Conservation (phyloP, 1,284 basidiomycete genomes). For the Golubevia pallescens region DNA sequence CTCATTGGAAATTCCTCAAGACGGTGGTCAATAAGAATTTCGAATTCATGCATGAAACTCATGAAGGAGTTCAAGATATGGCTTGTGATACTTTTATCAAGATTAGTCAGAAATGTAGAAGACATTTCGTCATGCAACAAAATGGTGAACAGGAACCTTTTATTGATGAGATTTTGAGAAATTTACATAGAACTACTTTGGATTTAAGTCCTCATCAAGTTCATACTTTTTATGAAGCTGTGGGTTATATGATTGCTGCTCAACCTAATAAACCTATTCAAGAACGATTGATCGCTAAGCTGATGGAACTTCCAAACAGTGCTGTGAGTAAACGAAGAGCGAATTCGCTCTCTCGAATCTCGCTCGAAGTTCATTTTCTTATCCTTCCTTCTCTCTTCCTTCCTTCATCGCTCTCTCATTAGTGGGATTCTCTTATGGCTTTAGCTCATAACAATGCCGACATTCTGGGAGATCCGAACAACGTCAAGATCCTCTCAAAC, state of each 20-base stretch:
- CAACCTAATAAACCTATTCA: slow-evolving; percentile 97
- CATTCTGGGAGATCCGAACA: slow-evolving; percentile 86
- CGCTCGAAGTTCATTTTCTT: not conserved
- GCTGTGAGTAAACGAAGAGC: slow-evolving; percentile 79
- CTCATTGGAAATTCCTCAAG: slow-evolving; percentile 99
- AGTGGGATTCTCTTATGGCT: slow-evolving; percentile 94
- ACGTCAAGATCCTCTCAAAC: slow-evolving; percentile 96
- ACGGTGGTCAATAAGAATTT: slow-evolving; percentile 99
- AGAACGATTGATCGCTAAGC: slow-evolving; percentile 89
- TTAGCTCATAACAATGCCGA: slow-evolving; percentile 94
- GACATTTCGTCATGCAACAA: slow-evolving; percentile 99
- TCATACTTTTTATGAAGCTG: slow-evolving; percentile 75
- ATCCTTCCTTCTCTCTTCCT: not conserved
- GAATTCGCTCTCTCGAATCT: too few relatives aligned
- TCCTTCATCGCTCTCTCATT: too few relatives aligned
- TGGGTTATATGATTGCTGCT: slow-evolving; percentile 99
- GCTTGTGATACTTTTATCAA: slow-evolving; percentile 99
- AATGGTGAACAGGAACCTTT: slow-evolving; percentile 96
- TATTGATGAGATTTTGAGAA: slow-evolving; percentile 83
- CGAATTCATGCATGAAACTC: slow-evolving; percentile 99
- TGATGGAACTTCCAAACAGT: slow-evolving; percentile 97
- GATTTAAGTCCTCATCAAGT: slow-evolving; percentile 47
- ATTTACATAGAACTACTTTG: slow-evolving; percentile 49
- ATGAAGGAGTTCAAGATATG: slow-evolving; percentile 97
- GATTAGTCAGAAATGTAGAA: slow-evolving; percentile 96